Evolutionary conservation across 768 basidiomycete genomes (phyloP).

Genomic region (Collybia nuda): DNA sequence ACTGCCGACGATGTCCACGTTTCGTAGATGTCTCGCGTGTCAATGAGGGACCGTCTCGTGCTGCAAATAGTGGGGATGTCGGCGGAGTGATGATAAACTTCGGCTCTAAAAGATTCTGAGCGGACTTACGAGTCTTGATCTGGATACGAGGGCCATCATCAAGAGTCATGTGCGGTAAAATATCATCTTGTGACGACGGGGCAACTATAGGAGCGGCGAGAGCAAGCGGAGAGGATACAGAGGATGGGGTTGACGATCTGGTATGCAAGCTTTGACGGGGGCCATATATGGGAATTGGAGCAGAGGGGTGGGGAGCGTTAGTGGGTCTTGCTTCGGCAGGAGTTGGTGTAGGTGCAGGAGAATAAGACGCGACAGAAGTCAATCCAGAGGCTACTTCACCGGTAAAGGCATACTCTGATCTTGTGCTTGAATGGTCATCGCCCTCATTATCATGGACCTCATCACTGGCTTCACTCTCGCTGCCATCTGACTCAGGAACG

Average conservation of each 20-base stretch:
- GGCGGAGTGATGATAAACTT: conserved; percentile 74
- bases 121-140: conserved; percentile 65
- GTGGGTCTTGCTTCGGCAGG: conserved; percentile 29
- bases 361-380: conserved; percentile 65
- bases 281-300: conserved; percentile 27
- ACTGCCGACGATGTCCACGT: conserved; percentile 69
- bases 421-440: conserved; percentile 61
- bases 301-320: conserved; percentile 21
- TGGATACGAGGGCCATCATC: conserved; percentile 45
- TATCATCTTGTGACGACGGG: conserved; percentile 56
- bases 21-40: conserved; percentile 49
- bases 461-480: conserved; percentile 34
- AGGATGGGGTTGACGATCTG: conserved; percentile 85
- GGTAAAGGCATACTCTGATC: conserved; percentile 62
- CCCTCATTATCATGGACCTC: conserved; percentile 24
- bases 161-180: conserved; percentile 64
- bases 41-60: conserved; percentile 36
- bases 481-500: conserved; percentile 53
- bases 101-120: conserved; percentile 64
- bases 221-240: conserved; percentile 84
- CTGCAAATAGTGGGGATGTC: conserved; percentile 62
- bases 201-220: conserved; percentile 84
- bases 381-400: conserved; percentile 54
- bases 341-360: conserved; percentile 36
- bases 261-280: conserved; percentile 59